These are phyloP conservation scores for Colletotrichum sp. DNA, from an alignment of 2,329 filamentous ascomycete species.

Conservation along the genomic window DNA sequence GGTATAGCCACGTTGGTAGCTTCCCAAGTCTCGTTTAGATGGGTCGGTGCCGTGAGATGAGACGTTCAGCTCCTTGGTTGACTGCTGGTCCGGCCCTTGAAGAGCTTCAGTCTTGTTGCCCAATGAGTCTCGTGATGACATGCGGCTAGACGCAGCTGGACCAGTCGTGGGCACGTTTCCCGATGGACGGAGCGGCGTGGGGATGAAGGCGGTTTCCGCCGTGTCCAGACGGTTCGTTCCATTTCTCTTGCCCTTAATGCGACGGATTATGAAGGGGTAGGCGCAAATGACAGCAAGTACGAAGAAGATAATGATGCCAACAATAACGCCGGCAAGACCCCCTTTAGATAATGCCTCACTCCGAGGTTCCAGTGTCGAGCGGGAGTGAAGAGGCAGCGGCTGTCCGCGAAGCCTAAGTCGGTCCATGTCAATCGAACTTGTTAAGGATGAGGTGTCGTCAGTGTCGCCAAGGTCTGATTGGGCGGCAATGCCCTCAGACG, in stretches of 20 bases:
- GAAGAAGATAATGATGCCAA: conserved; percentile 37
- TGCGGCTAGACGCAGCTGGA: conserved; percentile 3
- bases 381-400: not conserved
- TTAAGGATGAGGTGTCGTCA: conserved; percentile 12
- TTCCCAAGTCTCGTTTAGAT: not conserved
- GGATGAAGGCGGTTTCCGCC: conserved; percentile 33
- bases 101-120: conserved; percentile 7
- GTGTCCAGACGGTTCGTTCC: conserved; percentile 27
- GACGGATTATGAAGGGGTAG: conserved; percentile 41
- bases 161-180: conserved; percentile 26
- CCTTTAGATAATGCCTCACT: conserved; percentile 29
- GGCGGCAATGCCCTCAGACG: conserved; percentile 21
- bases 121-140: conserved; percentile 9
- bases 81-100: conserved; percentile 1
- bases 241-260: conserved; percentile 28
- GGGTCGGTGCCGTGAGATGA: conserved; percentile 5
- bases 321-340: conserved; percentile 39
- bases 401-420: not conserved
- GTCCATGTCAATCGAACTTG: not conserved
- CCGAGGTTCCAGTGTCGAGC: conserved; percentile 32
- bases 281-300: conserved; percentile 39
- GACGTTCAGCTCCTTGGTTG: not conserved
- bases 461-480: conserved; percentile 22
- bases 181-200: conserved; percentile 28
- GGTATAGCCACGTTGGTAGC: conserved; percentile 7